Conservation (phyloP, 805 yeast genomes). For the Candida verbasci region DNA sequence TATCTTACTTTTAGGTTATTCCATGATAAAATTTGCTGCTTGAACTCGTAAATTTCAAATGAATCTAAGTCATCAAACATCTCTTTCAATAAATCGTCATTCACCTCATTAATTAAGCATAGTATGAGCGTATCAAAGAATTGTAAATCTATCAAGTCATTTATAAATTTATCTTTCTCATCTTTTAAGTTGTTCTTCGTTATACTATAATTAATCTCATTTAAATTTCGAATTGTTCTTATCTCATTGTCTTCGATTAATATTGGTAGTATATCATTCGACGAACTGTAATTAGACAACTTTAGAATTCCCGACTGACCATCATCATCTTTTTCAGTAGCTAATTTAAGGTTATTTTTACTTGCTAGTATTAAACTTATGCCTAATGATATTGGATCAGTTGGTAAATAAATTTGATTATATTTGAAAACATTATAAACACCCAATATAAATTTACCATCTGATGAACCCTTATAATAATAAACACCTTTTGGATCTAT, state of each 20-base stretch:
- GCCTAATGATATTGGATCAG: conserved; percentile 56
- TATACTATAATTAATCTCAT: conserved; percentile 7
- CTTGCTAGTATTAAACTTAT: conserved; percentile 43
- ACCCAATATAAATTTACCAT: conserved; percentile 45
- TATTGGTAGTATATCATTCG: conserved; percentile 49
- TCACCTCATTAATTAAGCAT: conserved; percentile 14
- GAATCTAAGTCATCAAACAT: conserved; percentile 13
- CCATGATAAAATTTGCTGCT: conserved; percentile 22
- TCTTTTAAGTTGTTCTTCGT: conserved; percentile 4
- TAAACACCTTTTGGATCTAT: conserved; percentile 16
- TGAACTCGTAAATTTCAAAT: conserved; percentile 13
- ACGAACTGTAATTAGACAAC: conserved; percentile 47
- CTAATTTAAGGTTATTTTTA: conserved; percentile 42
- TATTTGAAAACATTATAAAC: conserved; percentile 42
- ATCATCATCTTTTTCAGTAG: conserved; percentile 17
- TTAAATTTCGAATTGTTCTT: conserved; percentile 24
- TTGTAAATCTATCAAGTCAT: conserved; percentile 39
- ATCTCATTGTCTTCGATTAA: conserved; percentile 45
- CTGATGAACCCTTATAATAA: conserved; percentile 9
- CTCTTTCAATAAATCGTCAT: conserved; percentile 4
- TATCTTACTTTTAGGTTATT: conserved; percentile 21
- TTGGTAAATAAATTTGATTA: conserved; percentile 36
- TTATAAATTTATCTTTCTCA: conserved; percentile 20
- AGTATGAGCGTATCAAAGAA: conserved; percentile 47
- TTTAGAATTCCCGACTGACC: conserved; percentile 33